Percentiles rank a stretch among this genome's conserved stretches.
phyloP scores from a whole-genome alignment of 345 rosid species.

The Salix koriyanagi region DNA sequence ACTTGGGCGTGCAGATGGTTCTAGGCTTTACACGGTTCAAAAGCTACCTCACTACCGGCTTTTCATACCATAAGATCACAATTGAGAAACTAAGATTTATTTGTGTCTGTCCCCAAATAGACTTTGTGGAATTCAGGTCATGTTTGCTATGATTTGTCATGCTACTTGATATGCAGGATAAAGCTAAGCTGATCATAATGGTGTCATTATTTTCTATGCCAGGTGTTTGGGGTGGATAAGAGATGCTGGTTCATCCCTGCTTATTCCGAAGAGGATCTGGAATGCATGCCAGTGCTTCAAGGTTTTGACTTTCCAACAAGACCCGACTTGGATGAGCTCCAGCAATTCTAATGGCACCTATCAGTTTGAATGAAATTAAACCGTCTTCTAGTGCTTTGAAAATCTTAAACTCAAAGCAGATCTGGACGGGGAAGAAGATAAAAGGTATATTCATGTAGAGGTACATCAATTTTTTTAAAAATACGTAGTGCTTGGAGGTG shows the following conservation, averaged over 20 bases:
- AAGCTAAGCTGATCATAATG: background rate
- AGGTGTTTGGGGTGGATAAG: conserved; percentile 69
- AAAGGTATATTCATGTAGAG: background rate
- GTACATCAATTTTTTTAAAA: background rate
- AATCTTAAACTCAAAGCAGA: background rate
- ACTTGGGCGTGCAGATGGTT: background rate
- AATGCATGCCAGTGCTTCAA: conserved; percentile 41
- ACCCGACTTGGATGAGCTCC: conserved; percentile 36
- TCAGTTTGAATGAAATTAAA: background rate
- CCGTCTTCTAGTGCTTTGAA: background rate
- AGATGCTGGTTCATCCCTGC: conserved; percentile 67
- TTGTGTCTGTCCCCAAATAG: background rate
- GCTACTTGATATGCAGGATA: background rate
- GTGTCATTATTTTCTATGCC: background rate
- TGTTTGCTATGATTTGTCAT: background rate
- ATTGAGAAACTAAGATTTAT: background rate
- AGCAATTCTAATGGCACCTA: conserved; percentile 6
- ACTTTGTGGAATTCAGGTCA: background rate
- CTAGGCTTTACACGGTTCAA: background rate
- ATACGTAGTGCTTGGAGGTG: background rate
- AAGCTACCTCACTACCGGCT: background rate
- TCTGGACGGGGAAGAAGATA: background rate
- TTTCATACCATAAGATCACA: background rate
- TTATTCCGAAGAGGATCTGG: conserved; percentile 56
- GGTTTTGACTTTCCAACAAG: conserved; percentile 57